Percentiles rank a stretch among this genome's conserved stretches.
These are phyloP conservation scores for Inonotus hispidus DNA, from an alignment of 1,284 basidiomycete species.

Conservation along the genomic window DNA sequence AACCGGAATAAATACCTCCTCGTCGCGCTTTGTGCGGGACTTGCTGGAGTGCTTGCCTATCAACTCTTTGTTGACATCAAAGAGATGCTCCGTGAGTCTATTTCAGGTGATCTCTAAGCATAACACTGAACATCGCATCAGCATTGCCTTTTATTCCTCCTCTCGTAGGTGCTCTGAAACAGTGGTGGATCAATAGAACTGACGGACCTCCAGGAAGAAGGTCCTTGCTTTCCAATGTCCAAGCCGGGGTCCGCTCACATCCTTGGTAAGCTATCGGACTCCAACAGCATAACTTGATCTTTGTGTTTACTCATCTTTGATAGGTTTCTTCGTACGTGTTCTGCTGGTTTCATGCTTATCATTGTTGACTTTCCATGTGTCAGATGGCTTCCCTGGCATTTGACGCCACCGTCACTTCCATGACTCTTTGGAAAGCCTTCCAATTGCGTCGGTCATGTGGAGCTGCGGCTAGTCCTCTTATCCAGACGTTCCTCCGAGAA, in stretches of 20 bases:
- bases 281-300: background rate
- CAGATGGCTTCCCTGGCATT: slow-evolving; percentile 74
- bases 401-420: slow-evolving; percentile 69
- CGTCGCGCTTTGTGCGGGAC: slow-evolving; percentile 50
- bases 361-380: slow-evolving; percentile 15
- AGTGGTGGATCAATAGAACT: background rate
- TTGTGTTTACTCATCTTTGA: background rate
- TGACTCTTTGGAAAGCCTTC: slow-evolving; percentile 73
- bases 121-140: slow-evolving; percentile 26
- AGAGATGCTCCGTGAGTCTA: slow-evolving; percentile 62
- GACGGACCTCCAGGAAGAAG: slow-evolving; percentile 29
- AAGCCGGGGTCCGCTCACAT: slow-evolving; percentile 74
- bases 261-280: slow-evolving; percentile 44
- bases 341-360: slow-evolving; percentile 3
- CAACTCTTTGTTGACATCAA: slow-evolving; percentile 72
- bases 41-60: slow-evolving; percentile 67
- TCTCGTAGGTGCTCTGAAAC: slow-evolving; percentile 36
- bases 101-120: background rate
- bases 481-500: slow-evolving; percentile 77
- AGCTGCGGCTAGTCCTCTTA: slow-evolving; percentile 68
- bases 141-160: slow-evolving; percentile 65
- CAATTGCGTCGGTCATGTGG: slow-evolving; percentile 65
- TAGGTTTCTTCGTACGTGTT: slow-evolving; percentile 65
- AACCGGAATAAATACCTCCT: slow-evolving; percentile 66
- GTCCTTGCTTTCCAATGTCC: slow-evolving; percentile 75